A percentile compares a stretch with the other conserved stretches of the same genome.
Conservation (phyloP, 1,284 basidiomycete species). For the Irpex rosettiformis region DNA sequence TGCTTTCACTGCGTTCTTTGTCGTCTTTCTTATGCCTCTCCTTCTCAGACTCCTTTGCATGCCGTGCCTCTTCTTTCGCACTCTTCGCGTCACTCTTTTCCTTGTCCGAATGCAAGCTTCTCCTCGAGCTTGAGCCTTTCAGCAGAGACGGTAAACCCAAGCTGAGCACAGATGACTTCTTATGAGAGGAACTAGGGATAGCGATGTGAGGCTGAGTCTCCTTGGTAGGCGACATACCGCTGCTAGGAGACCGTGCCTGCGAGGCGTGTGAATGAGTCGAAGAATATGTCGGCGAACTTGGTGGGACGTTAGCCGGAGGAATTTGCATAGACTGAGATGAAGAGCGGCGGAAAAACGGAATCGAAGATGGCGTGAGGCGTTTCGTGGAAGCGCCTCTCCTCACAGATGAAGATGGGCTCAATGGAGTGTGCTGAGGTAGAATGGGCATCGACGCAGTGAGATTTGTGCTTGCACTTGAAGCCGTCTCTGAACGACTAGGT, state of each 20-base stretch:
- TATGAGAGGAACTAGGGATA: conserved; percentile 56
- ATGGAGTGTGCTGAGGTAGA: conserved; percentile 48
- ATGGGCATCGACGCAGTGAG: conserved; percentile 46
- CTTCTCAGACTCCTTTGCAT: conserved; percentile 42
- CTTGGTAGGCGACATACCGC: conserved; percentile 46
- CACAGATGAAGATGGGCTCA: conserved; percentile 66
- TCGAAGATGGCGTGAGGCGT: conserved; percentile 89
- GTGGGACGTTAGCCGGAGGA: conserved; percentile 25
- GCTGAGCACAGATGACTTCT: conserved; percentile 75
- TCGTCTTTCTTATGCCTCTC: conserved; percentile 72
- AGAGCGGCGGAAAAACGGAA: conserved; percentile 93
- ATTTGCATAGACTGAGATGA: conserved; percentile 84
- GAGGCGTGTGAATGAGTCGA: conserved; percentile 36
- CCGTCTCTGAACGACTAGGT: conserved; percentile 63
- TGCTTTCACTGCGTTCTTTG: conserved; percentile 80
- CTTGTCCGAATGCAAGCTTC: conserved; percentile 68
- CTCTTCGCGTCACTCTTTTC: conserved; percentile 53
- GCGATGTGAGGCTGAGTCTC: conserved; percentile 42
- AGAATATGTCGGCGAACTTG: conserved; percentile 49
- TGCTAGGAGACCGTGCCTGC: conserved; percentile 36
- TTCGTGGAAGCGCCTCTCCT: conserved; percentile 70
- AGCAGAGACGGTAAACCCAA: conserved; percentile 80
- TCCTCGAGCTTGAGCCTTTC: conserved; percentile 77
- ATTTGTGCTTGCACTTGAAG: conserved; percentile 68
- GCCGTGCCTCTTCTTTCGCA: conserved; percentile 41